A percentile compares a stretch with the other conserved stretches of the same genome.
phyloP scores from a whole-genome alignment of 2,329 filamentous ascomycete genomes.

The Fusarium citri region DNA sequence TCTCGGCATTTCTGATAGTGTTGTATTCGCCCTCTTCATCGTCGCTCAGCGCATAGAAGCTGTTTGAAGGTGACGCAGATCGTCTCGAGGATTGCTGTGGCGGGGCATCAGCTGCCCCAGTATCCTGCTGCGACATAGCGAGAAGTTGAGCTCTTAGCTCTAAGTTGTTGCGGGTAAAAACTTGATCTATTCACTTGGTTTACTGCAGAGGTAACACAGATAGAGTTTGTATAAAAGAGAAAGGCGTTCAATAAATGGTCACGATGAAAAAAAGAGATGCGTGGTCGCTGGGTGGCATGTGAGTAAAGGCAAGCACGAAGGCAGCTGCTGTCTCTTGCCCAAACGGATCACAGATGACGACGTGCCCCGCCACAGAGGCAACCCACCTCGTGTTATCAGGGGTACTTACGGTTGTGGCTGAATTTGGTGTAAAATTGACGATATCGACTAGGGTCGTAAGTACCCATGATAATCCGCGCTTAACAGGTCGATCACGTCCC shows the following conservation, averaged over 20 bases:
- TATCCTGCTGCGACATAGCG: slow-evolving; percentile 42
- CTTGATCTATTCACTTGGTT: neutral
- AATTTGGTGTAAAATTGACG: neutral
- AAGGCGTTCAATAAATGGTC: slow-evolving; percentile 9
- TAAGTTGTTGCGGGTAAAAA: neutral
- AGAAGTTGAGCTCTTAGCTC: slow-evolving; percentile 6
- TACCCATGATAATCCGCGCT: slow-evolving; percentile 6
- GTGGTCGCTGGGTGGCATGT: slow-evolving; percentile 30
- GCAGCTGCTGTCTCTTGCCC: slow-evolving; percentile 32
- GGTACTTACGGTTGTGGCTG: slow-evolving; percentile 21
- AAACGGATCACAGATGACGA: slow-evolving; percentile 43
- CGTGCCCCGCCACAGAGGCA: slow-evolving; percentile 41
- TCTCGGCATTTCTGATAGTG: slow-evolving; percentile 84
- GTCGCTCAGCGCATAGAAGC: slow-evolving; percentile 96
- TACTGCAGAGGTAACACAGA: neutral
- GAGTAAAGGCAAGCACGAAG: slow-evolving; percentile 19
- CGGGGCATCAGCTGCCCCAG: slow-evolving; percentile 39
- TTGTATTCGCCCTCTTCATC: slow-evolving; percentile 96
- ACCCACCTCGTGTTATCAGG: slow-evolving; percentile 22
- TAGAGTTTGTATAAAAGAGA: slow-evolving; percentile 7
- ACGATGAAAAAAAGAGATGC: slow-evolving; percentile 1
- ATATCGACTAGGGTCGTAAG: slow-evolving; percentile 3
- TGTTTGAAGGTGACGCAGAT: slow-evolving; percentile 79
- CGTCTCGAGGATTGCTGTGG: slow-evolving; percentile 49
- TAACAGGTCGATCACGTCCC: slow-evolving; percentile 13